A percentile compares a stretch with the other conserved stretches of the same genome.
phyloP scores from a whole-genome alignment of 495 filamentous ascomycete species.

The Tricharina praecox region DNA sequence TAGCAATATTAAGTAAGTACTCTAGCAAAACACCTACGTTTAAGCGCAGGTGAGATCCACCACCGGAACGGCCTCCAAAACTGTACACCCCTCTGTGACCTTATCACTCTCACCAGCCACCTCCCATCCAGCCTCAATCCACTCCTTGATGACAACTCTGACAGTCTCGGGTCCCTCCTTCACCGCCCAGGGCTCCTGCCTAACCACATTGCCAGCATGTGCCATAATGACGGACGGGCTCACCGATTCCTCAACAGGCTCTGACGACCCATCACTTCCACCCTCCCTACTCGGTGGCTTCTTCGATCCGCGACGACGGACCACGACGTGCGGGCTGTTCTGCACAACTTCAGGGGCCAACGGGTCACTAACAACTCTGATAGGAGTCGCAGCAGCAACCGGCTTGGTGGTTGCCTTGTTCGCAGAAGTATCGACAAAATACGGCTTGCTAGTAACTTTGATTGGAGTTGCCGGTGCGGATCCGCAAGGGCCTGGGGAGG shows the following conservation, averaged over 20 bases:
- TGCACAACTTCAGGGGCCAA: background rate
- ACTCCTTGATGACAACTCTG: slow-evolving; percentile 12
- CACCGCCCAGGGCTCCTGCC: background rate
- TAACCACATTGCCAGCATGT: background rate
- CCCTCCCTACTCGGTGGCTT: background rate
- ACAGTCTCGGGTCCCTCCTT: background rate
- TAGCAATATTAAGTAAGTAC: background rate
- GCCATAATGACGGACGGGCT: background rate
- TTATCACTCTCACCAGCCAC: slow-evolving; percentile 10
- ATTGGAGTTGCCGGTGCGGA: background rate
- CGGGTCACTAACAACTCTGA: background rate
- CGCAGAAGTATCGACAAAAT: no score
- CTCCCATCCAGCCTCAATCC: slow-evolving; percentile 16
- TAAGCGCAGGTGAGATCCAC: slow-evolving; percentile 21
- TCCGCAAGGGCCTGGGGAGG: background rate
- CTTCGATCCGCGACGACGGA: background rate
- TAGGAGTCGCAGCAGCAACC: background rate
- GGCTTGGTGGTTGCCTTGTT: no score
- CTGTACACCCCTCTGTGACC: slow-evolving; percentile 4
- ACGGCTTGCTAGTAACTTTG: background rate
- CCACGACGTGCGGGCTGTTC: background rate
- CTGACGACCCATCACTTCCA: background rate
- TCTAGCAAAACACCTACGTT: background rate
- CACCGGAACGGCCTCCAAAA: slow-evolving; percentile 17
- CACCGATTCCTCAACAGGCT: background rate